Evolutionary conservation across 2,329 filamentous ascomycete genomes (phyloP).

Genomic region (Colletotrichum sp.): DNA sequence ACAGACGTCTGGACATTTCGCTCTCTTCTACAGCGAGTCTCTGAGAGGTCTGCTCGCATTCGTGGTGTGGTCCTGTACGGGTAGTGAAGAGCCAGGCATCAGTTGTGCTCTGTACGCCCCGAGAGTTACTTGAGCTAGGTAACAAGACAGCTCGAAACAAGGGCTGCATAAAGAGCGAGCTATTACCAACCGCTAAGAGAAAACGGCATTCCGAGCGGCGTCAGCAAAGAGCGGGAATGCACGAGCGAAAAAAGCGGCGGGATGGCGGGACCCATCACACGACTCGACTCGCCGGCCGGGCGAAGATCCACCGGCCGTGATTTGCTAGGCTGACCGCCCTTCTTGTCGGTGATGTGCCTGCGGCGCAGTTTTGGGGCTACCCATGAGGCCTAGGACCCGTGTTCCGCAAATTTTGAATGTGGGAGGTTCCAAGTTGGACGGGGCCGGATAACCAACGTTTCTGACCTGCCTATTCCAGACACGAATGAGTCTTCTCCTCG

Average conservation of each 20-base stretch:
- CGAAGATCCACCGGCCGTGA: not conserved
- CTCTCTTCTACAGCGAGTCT: not conserved
- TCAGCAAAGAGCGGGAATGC: not conserved
- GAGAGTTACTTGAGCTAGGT: not conserved
- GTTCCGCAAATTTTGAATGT: not conserved
- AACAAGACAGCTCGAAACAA: not conserved
- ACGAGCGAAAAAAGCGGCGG: not conserved
- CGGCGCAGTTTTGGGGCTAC: not conserved
- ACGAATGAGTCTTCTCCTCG: not conserved
- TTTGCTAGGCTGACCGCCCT: slow-evolving; percentile 21
- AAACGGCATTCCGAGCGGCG: not conserved
- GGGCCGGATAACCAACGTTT: not conserved
- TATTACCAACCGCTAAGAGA: not conserved
- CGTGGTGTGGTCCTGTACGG: not conserved
- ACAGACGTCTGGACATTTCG: not conserved
- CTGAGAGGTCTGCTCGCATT: not conserved
- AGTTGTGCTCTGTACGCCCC: not conserved
- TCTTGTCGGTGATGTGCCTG: not conserved
- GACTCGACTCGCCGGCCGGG: not conserved
- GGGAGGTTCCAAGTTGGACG: not conserved
- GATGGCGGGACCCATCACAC: not conserved
- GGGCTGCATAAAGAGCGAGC: not conserved
- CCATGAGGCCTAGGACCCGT: not conserved
- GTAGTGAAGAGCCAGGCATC: not conserved
- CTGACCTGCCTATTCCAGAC: slow-evolving; percentile 1